Base-by-base conservation (phyloP, 805 yeast species). In the Yarrowia sp. region DNA sequence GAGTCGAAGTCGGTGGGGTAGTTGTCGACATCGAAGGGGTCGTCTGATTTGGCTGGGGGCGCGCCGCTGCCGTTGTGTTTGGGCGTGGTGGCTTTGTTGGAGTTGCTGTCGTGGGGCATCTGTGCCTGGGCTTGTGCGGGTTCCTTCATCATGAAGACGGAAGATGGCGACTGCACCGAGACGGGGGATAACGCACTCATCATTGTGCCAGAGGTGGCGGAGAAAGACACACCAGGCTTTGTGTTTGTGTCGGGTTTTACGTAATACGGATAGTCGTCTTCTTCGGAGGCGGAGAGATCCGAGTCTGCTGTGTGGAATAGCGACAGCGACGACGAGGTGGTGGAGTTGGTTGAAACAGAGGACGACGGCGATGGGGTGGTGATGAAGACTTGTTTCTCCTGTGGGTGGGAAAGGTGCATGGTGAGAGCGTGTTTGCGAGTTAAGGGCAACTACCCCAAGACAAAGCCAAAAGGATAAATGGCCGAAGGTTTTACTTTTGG, bases 1-100 rank as follows among this genome's bases (percentile, higher is more conserved):
- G 69, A 64, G 35, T 68, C 71, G 33, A 68, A 67, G 44, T 68
- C 71, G 32, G 62, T 61, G 24, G 70, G 70, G 51, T 58, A 58
- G 51, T 58, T 58, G 40, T 30, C 49, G 41, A 41, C 63, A 21
- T 58, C 63, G 40, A 58, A 58, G 6, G 63, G 63, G 51, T 58
- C 63, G 41, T 58, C 63, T 21, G 49, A 41, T 43, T 58, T 56
- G 4, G 41, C 14, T 7, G 26, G 17, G 8, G 30, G 44, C 19
- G 22, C 16, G 33, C 8, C 12, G 14, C 11, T n/a, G 19, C 8
- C 7, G 12, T 11, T 9, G 19, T 30, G 46, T 12, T 38, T 30
- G 30, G 41, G 40, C 16, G 51, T 33, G 16, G 43, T 11, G 21
- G 17, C 38, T 14, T 14, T 10, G 24, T 10, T 28, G 44, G 17